phyloP scores from a whole-genome alignment of 208 protist species.

The Trypanosoma cruzi region DNA sequence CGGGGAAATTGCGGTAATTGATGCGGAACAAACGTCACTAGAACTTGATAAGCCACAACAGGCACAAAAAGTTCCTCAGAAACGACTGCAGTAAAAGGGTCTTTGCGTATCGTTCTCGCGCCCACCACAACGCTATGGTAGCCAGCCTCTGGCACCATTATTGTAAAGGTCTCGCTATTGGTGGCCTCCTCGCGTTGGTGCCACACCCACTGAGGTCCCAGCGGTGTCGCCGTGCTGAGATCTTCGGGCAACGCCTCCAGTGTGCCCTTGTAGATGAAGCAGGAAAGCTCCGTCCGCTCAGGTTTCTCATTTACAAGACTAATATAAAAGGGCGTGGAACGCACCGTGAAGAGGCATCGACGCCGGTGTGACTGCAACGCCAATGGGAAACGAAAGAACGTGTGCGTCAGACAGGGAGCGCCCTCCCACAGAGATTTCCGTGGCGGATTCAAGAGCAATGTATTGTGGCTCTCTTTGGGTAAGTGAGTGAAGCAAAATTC shows the following conservation, averaged over 20 bases:
- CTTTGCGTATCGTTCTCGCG: slow-evolving; percentile 56
- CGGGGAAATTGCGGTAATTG: slow-evolving; percentile 61
- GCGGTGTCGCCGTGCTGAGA: slow-evolving; percentile 20
- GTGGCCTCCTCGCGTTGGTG: slow-evolving; percentile 73
- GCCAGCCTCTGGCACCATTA: slow-evolving; percentile 73
- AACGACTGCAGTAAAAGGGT: slow-evolving; percentile 67
- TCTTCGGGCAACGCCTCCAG: slow-evolving; percentile 60
- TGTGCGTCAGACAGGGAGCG: slow-evolving; percentile 59
- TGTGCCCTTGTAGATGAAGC: slow-evolving; percentile 64
- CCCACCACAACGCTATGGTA: slow-evolving; percentile 79
- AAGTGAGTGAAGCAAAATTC: slow-evolving; percentile 72
- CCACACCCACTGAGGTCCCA: slow-evolving; percentile 81
- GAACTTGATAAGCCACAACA: slow-evolving; percentile 68
- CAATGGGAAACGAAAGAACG: slow-evolving; percentile 61
- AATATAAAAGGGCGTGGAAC: slow-evolving; percentile 73
- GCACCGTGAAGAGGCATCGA: slow-evolving; percentile 40
- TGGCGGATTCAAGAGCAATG: slow-evolving; percentile 46
- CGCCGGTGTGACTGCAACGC: slow-evolving; percentile 49
- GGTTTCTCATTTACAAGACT: slow-evolving; percentile 53
- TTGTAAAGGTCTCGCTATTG: slow-evolving; percentile 70
- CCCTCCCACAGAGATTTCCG: slow-evolving; percentile 50
- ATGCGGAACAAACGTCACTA: slow-evolving; percentile 72
- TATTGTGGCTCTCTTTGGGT: slow-evolving; percentile 30
- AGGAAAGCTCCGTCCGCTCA: slow-evolving; percentile 72
- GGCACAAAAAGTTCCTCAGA: slow-evolving; percentile 55